Evolutionary conservation across 2,329 filamentous ascomycete species (phyloP).

Genomic region (Botrytis sinoallii): DNA sequence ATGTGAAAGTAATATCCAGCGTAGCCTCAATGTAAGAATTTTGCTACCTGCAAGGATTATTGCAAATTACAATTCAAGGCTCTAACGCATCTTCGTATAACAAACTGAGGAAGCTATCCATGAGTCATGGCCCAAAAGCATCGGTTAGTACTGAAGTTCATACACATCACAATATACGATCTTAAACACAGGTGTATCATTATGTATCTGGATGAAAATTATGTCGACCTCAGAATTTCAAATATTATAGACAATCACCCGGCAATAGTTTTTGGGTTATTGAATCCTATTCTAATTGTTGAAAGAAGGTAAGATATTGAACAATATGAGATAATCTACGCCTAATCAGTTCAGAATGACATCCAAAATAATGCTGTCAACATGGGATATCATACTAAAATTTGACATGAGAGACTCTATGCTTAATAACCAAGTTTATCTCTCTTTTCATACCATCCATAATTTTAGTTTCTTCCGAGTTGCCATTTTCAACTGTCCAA

Average conservation of each 20-base stretch:
- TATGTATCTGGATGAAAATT: fast-evolving
- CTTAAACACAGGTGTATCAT: no score
- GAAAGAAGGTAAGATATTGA: background rate
- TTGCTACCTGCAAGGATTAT: fast-evolving
- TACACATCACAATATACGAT: no score
- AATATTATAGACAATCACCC: no score
- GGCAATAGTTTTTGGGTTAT: no score
- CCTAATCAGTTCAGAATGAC: background rate
- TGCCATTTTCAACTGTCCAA: background rate
- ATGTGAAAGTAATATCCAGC: no score
- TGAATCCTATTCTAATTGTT: background rate
- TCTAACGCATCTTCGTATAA: no score
- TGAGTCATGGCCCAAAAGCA: no score
- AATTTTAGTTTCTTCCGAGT: background rate
- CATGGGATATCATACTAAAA: background rate
- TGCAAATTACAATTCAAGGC: background rate
- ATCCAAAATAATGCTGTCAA: background rate
- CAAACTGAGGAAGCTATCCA: no score
- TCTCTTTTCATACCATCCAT: background rate
- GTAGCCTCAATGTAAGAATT: no score
- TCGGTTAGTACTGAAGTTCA: no score
- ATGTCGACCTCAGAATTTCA: background rate
- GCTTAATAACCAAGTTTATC: background rate
- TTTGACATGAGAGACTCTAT: background rate
- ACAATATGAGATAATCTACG: fast-evolving